These are phyloP conservation scores for Lachnellula subtilissima DNA, from an alignment of 2,329 filamentous ascomycete genomes.

Conservation along the genomic window DNA sequence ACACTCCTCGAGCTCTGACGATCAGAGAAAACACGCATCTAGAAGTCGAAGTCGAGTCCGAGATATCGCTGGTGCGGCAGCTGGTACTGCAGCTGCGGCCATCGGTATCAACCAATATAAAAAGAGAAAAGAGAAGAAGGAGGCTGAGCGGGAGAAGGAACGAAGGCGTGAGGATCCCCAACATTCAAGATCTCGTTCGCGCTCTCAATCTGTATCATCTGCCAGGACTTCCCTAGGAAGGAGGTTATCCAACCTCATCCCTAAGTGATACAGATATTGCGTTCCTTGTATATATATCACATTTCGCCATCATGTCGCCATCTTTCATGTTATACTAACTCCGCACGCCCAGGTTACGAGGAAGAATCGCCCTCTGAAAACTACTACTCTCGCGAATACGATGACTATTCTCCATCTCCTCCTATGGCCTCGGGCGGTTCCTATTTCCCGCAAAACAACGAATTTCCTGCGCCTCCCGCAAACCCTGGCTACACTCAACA, in stretches of 20 bases:
- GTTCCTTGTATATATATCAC: slow-evolving; percentile 12
- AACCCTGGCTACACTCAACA: slow-evolving; percentile 20
- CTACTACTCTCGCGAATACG: slow-evolving; percentile 28
- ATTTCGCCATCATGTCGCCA: slow-evolving; percentile 15
- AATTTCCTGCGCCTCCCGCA: slow-evolving; percentile 22
- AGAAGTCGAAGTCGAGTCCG: slow-evolving; percentile 46
- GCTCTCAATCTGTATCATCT: slow-evolving; percentile 28
- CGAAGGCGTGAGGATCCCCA: slow-evolving; percentile 33
- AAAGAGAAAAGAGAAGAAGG: slow-evolving; percentile 40
- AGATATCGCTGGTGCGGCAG: slow-evolving; percentile 50
- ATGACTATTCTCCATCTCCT: slow-evolving; percentile 31
- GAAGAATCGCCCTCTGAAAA: slow-evolving; percentile 29
- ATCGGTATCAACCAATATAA: slow-evolving; percentile 59
- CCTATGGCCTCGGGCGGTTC: slow-evolving; percentile 32
- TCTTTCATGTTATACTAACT: slow-evolving; percentile 16
- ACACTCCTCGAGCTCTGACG: slow-evolving; percentile 23
- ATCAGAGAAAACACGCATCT: slow-evolving; percentile 17
- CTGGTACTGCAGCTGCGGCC: slow-evolving; percentile 55
- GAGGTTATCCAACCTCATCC: slow-evolving; percentile 30
- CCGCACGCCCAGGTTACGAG: slow-evolving; percentile 27
- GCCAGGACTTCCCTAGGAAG: slow-evolving; percentile 26
- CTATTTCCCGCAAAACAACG: slow-evolving; percentile 24
- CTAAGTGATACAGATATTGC: slow-evolving; percentile 19
- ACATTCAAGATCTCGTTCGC: slow-evolving; percentile 29
- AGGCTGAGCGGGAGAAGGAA: slow-evolving; percentile 33